These are phyloP conservation scores for Pseudogymnoascus verrucosus DNA, from an alignment of 2,329 filamentous ascomycete species.

Conservation along the genomic window DNA sequence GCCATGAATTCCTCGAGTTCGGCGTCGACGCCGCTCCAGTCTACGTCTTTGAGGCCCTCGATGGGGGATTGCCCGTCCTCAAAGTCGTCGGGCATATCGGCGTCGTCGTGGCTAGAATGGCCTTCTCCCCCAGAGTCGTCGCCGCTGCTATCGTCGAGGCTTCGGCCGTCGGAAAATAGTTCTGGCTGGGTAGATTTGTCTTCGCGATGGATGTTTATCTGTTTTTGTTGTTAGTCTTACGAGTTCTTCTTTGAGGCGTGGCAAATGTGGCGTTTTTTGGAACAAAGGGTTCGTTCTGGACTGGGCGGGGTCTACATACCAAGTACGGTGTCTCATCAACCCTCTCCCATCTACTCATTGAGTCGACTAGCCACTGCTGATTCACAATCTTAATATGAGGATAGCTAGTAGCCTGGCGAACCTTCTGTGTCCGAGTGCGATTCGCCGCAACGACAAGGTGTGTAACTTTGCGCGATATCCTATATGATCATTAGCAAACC, in stretches of 20 bases:
- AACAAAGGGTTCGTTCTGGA: not conserved
- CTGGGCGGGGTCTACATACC: constrained; percentile 11
- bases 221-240: not conserved
- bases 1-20: constrained; percentile 70
- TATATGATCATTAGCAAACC: constrained; percentile 20
- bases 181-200: constrained; percentile 32
- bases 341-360: constrained; percentile 73
- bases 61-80: constrained; percentile 45
- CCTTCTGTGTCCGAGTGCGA: constrained; percentile 78
- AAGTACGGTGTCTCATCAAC: constrained; percentile 72
- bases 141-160: constrained; percentile 28
- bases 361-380: constrained; percentile 81
- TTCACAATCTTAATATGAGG: constrained; percentile 83
- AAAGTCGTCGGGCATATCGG: constrained; percentile 42
- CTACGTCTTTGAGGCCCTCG: constrained; percentile 48
- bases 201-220: constrained; percentile 24
- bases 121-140: constrained; percentile 18
- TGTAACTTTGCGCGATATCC: constrained; percentile 55
- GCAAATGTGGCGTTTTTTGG: not conserved
- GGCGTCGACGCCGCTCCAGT: constrained; percentile 58
- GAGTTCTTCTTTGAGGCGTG: not conserved
- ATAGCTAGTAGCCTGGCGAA: constrained; percentile 74
- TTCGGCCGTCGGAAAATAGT: not conserved
- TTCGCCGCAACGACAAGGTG: constrained; percentile 66
- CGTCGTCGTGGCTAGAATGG: constrained; percentile 28